These are phyloP conservation scores for Misopates orontium DNA, from an alignment of 257 asterid genomes.

Conservation along the genomic window DNA sequence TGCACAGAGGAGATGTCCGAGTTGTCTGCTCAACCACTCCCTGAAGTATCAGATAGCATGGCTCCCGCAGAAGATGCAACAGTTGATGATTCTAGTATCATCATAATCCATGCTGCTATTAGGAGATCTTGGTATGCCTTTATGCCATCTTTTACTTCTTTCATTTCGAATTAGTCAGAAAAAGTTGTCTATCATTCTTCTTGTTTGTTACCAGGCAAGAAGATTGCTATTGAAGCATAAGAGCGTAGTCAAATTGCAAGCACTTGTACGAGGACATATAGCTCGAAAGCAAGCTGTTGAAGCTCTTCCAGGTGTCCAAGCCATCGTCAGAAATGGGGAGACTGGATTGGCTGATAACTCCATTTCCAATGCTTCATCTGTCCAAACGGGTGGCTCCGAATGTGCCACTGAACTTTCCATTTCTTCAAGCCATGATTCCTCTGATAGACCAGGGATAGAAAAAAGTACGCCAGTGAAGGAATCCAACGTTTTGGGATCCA, in stretches of 20 bases:
- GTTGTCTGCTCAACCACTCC: too few relatives aligned
- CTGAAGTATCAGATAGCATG: too few relatives aligned
- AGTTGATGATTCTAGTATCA: too few relatives aligned
- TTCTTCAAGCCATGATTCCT: constrained; percentile 84
- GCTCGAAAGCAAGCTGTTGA: constrained; percentile 88
- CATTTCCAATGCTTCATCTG: constrained; percentile 35
- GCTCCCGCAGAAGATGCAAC: too few relatives aligned
- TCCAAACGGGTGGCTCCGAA: constrained; percentile 69
- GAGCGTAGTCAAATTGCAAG: constrained; percentile 72
- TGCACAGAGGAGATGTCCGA: too few relatives aligned
- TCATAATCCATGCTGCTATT: too few relatives aligned
- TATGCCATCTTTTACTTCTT: too few relatives aligned
- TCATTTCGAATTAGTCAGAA: too few relatives aligned
- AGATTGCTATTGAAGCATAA: constrained; percentile 55
- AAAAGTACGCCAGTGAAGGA: constrained; percentile 34
- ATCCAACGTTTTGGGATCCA: constrained; percentile 36
- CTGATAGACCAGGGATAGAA: constrained; percentile 63
- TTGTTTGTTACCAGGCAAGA: constrained; percentile 60
- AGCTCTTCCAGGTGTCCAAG: constrained; percentile 86
- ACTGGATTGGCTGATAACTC: constrained; percentile 42
- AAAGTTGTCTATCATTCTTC: constrained; percentile 22
- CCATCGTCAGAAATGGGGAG: too few relatives aligned
- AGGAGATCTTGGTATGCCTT: too few relatives aligned
- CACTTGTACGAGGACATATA: constrained; percentile 88
- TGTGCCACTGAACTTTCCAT: constrained; percentile 86